Evolutionary conservation across 108 stramenopile species (phyloP), one percentile per base, ranked within the genome.

Genomic region (Nannochloropsis oceanica): DNA sequence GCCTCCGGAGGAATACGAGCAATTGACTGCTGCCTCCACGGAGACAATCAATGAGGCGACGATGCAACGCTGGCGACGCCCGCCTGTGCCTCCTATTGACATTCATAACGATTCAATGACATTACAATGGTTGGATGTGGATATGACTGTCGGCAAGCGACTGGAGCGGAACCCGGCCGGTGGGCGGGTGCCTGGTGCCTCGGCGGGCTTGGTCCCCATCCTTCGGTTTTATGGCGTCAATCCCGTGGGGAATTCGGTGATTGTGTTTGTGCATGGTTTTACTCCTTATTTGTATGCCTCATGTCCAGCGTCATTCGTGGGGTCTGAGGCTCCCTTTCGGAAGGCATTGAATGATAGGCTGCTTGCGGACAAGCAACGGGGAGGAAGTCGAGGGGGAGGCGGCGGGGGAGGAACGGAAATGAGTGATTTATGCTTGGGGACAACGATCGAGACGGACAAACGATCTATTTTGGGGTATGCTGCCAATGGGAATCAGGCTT

Each of bases 121-220:
- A 44, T 86, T 96, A 25, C 96, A 99, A 89, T 99, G 98, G 97
- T 86, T 98, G 43, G 97, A 99, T 90, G 94, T 98, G 83, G 98
- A 99, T 88, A 95, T 96, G 91, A 91, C 94, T 27, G 87, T 93
- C 13, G 97, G 96, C 12, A 42, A 87, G 24, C 95, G 95, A 0
- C 90, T 98, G 43, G 22, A 79, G 5, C 34, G 85, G 80, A 94
- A 96, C 86, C 95, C 95, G 73, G 94, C 93, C 13, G 80, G 80
- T 14, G 80, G 26, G 13, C 25, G 3, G n/a, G 80, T 81, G 26
- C 80, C 80, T 5, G 80, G 80, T 25, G 80, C 80, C 80, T 25
- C 80, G 13, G 26, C 24, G 94, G 94, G 82, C 27, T 84, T 86
- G 27, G 96, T 97, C 5, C 99, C 99, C 42, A 87, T 99, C 46